Evolutionary conservation across 2,329 filamentous ascomycete genomes (phyloP).

Genomic region (Magnaporthales sp.): DNA sequence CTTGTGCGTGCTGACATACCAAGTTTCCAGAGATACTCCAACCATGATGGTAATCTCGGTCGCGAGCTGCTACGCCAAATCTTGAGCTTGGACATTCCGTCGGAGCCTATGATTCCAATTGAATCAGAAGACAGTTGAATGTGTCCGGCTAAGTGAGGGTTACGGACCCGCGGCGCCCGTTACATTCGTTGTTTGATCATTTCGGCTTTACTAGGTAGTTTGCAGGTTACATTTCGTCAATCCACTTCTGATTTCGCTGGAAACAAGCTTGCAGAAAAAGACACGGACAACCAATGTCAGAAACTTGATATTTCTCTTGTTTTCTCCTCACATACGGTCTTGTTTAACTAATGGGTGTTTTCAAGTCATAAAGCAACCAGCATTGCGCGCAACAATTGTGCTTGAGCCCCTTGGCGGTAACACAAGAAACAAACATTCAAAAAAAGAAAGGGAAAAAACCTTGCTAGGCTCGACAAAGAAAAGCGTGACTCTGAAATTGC

Average conservation of each 20-base stretch:
- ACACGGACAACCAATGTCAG: not conserved
- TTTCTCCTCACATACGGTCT: too few relatives aligned
- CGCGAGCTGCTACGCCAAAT: not conserved
- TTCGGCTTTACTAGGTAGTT: not conserved
- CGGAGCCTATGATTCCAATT: not conserved
- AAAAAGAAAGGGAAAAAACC: not conserved
- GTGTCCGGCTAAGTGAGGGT: not conserved
- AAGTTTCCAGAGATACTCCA: not conserved
- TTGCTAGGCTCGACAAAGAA: not conserved
- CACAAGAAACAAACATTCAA: too few relatives aligned
- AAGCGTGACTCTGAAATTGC: not conserved
- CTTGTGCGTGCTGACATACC: conserved; percentile 33
- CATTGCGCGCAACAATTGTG: too few relatives aligned
- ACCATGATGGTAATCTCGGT: not conserved
- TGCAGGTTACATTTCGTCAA: not conserved
- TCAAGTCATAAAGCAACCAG: not conserved
- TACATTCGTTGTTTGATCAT: not conserved
- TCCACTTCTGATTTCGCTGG: not conserved
- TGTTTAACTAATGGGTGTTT: too few relatives aligned
- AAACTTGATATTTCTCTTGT: not conserved
- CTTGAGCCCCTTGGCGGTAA: too few relatives aligned
- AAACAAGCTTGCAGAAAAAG: not conserved
- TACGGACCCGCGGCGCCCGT: not conserved
- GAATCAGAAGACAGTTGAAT: not conserved
- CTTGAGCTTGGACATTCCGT: not conserved